Evolutionary conservation across 164 flowering plant species (phyloP), one percentile per base, ranked within the genome.

Genomic region (Echeveria elegans): DNA sequence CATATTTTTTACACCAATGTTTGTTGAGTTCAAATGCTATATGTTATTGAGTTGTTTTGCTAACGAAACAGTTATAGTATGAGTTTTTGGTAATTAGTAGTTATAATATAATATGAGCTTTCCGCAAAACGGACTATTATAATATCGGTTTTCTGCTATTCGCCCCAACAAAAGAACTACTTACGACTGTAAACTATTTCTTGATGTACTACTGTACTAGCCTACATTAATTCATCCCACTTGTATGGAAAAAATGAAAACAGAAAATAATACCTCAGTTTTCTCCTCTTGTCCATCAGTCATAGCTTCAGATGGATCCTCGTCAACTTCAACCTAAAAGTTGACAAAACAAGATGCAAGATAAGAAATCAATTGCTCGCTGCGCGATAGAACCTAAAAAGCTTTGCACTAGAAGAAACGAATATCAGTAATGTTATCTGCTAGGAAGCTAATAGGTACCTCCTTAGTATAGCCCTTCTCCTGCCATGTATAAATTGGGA

Each of bases 401-500:
- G 24, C 19, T 2, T 36, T 19, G 60, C 60, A 26, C 31, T 26
- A 4, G 56, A 7, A 3, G 11, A 2, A 50, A 45, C 1, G 14
- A 59, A 21, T 21, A 50, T 50, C 21, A 1, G n/a, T 6, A 21
- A 66, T 23, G 28, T 2, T 23, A n/a, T 21, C 26, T n/a, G n/a
- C 45, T 23, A 12, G 0, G 21, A 60, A 21, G 24, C 29, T 66
- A 62, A 14, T 45, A 6, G 65, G 1, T 72, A 89, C 99, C 96
- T 95, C 99, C 77, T 89, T 91, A 1, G 99, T 91, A 56, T 65
- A 82, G 52, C 96, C 99, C 72, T 87, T 91, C 73, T 95, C 99
- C 70, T 89, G 86, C 97, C 99, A 95, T 4, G 90, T 89, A 72
- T 85, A 95, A 64, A 95, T 91, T 37, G 97, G 99, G 77, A 91